Conservation (phyloP, 2,329 filamentous ascomycete genomes). For the Fusarium gaditjirri region DNA sequence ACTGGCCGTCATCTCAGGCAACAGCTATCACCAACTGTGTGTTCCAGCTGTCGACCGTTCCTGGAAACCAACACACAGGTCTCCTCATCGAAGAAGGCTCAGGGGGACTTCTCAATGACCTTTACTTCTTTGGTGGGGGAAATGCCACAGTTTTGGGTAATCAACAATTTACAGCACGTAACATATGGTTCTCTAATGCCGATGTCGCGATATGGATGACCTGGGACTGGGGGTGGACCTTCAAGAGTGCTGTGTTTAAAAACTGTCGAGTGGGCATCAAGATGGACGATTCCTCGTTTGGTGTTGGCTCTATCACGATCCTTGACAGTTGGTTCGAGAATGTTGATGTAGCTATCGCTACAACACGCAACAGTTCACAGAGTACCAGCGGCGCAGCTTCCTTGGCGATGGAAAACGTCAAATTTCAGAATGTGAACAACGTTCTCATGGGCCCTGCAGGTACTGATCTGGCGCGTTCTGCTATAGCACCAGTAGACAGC, state of each 20-base stretch:
- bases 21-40: slow-evolving; percentile 68
- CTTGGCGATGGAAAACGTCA: slow-evolving; percentile 61
- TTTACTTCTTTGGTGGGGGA: slow-evolving; percentile 76
- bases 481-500: slow-evolving; percentile 9
- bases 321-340: slow-evolving; percentile 77
- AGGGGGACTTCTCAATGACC: slow-evolving; percentile 74
- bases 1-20: slow-evolving; percentile 76
- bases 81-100: slow-evolving; percentile 72
- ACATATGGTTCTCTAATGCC: slow-evolving; percentile 72
- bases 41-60: slow-evolving; percentile 60
- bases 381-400: slow-evolving; percentile 53
- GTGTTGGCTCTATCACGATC: slow-evolving; percentile 79
- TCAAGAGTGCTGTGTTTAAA: slow-evolving; percentile 72
- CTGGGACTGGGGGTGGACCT: slow-evolving; percentile 83
- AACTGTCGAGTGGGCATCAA: slow-evolving; percentile 74
- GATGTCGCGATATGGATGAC: slow-evolving; percentile 76
- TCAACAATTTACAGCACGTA: slow-evolving; percentile 78
- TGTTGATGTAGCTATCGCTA: slow-evolving; percentile 74
- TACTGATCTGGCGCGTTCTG: slow-evolving; percentile 26
- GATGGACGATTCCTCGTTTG: slow-evolving; percentile 64
- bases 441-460: slow-evolving; percentile 37
- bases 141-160: slow-evolving; percentile 69
- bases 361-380: slow-evolving; percentile 57
- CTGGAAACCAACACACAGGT: slow-evolving; percentile 64
- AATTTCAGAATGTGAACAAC: slow-evolving; percentile 50